Base-by-base conservation (phyloP, 2,329 filamentous ascomycete genomes). In the Verticillium klebahnii region DNA sequence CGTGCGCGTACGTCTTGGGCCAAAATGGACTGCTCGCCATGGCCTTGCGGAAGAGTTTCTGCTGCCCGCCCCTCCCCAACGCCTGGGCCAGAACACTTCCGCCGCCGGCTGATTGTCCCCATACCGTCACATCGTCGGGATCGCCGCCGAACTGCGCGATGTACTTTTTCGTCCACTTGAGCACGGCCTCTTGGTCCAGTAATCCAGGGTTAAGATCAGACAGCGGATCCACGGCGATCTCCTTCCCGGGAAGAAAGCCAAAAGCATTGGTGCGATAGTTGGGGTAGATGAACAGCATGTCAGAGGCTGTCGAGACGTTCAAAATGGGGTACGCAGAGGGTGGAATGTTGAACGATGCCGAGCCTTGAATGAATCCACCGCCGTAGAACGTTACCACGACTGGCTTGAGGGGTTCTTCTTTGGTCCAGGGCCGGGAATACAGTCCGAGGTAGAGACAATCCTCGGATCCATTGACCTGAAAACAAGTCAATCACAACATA, bases 371-470 rank as follows among this genome's bases (percentile, higher is more conserved):
- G 72, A 85, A 89, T 2, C 78, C 86, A 14, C 86, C 86, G 59
- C 86, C 86, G 68, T 85, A 86, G 68, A 86, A 87, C 3, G 80
- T 80, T 3, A 88, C 79, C 0, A 89, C 77, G 0, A 89, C 85
- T 0, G 86, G 85, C 2, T 82, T 76, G 3, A 80, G 76, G 1
- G 80, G 71, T n/a, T 76, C 68, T 1, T 69, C 69, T 1, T 60
- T 25, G 0, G 69, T 73, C 84, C 85, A 88, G 3, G 85, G 85
- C 0, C 85, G 79, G 5, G 82, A 80, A 71, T 85, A 88, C 0
- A 89, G 73, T 12, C 83, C 83, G 2, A 89, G 77, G 63, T 86
- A 87, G 15, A 88, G 74, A 65, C 85, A 88, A 67, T 88, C 85
- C 74, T 88, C 85, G 25, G 78, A 78, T 14, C 81, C 81, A 54